phyloP scores from a whole-genome alignment of 139 green algal genomes.

The Yamagishiella unicocca region DNA sequence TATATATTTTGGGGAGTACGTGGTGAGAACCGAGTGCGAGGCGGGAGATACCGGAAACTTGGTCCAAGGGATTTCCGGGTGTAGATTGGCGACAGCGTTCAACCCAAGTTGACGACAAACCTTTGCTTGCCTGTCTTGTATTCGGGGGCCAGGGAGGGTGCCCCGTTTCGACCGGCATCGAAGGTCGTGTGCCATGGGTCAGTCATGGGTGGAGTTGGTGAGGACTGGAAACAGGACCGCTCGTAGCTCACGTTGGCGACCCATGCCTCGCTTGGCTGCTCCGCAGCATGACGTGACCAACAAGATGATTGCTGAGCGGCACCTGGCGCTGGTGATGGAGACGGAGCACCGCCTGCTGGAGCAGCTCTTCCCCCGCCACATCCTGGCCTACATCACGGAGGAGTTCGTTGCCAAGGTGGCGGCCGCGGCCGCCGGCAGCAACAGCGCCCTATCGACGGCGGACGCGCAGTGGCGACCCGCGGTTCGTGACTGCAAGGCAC shows the following conservation, averaged over 20 bases:
- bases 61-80: too few species aligned
- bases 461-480: constrained; percentile 13
- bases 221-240: background rate
- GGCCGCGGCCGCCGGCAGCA: background rate
- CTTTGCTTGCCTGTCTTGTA: background rate
- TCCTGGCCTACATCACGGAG: constrained; percentile 28
- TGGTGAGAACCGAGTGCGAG: too few species aligned
- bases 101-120: background rate
- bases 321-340: constrained; percentile 25
- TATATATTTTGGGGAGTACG: too few species aligned
- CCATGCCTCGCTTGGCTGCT: background rate
- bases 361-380: constrained; percentile 27
- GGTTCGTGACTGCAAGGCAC: constrained; percentile 21
- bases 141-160: background rate
- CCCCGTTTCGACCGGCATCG: background rate
- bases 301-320: constrained; percentile 30
- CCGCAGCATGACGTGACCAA: constrained; percentile 21
- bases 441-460: background rate
- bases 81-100: too few species aligned
- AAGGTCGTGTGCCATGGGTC: background rate
- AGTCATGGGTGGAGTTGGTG: too few species aligned
- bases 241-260: background rate
- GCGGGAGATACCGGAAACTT: too few species aligned
- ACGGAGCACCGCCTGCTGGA: constrained; percentile 34
- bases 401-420: constrained; percentile 25